Percentiles rank a stretch among this genome's conserved stretches.
These are phyloP conservation scores for Fusarium sp. DNA, from an alignment of 2,329 filamentous ascomycete species.

Conservation along the genomic window DNA sequence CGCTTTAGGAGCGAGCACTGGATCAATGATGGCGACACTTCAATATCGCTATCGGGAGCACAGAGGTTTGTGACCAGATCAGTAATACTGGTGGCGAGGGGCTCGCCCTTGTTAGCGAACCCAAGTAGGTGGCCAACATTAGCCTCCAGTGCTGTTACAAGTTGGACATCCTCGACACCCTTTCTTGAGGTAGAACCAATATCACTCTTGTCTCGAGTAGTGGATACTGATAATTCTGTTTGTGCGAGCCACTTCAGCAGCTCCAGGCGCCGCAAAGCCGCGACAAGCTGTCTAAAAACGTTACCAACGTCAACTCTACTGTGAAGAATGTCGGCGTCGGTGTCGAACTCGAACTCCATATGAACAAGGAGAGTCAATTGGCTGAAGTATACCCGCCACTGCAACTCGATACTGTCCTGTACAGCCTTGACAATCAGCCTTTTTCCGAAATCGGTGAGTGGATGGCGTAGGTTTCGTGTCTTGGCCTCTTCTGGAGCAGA, in stretches of 20 bases:
- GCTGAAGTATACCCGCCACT: conserved; percentile 82
- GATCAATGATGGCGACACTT: conserved; percentile 70
- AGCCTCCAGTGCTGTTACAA: conserved; percentile 70
- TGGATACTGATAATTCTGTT: conserved; percentile 67
- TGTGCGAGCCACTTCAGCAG: conserved; percentile 78
- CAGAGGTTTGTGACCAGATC: conserved; percentile 76
- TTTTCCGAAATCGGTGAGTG: conserved; percentile 81
- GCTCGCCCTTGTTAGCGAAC: conserved; percentile 65
- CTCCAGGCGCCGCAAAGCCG: conserved; percentile 79
- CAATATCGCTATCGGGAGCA: conserved; percentile 74
- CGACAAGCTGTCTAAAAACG: conserved; percentile 77
- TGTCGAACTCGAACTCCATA: conserved; percentile 85
- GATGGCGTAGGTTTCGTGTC: conserved; percentile 61
- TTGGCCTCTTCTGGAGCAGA: conserved; percentile 61
- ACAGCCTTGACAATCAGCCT: conserved; percentile 81
- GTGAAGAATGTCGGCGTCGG: conserved; percentile 75
- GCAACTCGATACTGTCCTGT: conserved; percentile 81
- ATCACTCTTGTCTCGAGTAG: conserved; percentile 57
- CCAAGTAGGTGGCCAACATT: conserved; percentile 74
- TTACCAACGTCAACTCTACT: conserved; percentile 73
- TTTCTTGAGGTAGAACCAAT: conserved; percentile 56
- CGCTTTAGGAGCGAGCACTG: conserved; percentile 73
- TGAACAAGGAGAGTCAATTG: conserved; percentile 87
- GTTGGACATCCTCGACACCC: conserved; percentile 60
- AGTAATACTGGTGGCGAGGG: conserved; percentile 72